phyloP scores from a whole-genome alignment of 768 basidiomycete genomes.

The Royoungia palumana region DNA sequence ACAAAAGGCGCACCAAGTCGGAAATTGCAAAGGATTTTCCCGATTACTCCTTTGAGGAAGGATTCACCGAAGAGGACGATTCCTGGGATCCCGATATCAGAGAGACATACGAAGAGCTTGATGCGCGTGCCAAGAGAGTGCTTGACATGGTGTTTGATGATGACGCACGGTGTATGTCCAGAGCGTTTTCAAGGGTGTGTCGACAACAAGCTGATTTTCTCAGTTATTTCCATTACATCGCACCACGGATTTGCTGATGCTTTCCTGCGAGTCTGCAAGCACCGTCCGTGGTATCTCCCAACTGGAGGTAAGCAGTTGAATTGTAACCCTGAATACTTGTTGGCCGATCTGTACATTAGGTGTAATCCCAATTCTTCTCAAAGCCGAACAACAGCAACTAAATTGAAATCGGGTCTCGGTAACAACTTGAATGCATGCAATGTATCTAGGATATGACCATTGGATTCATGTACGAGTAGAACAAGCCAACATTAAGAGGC shows the following conservation, averaged over 20 bases:
- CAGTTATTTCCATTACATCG: constrained; percentile 66
- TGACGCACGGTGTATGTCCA: constrained; percentile 43
- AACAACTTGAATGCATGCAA: not conserved
- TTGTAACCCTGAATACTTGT: not conserved
- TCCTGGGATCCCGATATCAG: constrained; percentile 55
- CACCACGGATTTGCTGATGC: constrained; percentile 63
- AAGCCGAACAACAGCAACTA: constrained; percentile 6
- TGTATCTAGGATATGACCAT: not conserved
- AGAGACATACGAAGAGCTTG: constrained; percentile 48
- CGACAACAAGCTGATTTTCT: not conserved
- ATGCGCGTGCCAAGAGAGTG: constrained; percentile 45
- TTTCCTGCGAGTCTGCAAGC: constrained; percentile 47
- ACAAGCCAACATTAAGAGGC: not conserved
- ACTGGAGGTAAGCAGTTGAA: constrained; percentile 54
- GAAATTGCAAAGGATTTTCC: constrained; percentile 50
- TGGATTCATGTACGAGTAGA: not conserved
- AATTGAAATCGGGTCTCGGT: constrained; percentile 5
- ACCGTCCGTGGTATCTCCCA: constrained; percentile 44
- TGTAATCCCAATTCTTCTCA: constrained; percentile 24
- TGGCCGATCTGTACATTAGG: constrained; percentile 14
- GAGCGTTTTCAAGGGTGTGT: not conserved
- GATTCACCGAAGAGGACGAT: constrained; percentile 60
- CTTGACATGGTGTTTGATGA: constrained; percentile 54
- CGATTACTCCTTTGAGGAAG: constrained; percentile 50
- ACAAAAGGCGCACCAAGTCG: constrained; percentile 51